Percentiles rank a stretch among this genome's conserved stretches.
Evolutionary conservation across 768 basidiomycete genomes (phyloP).

Genomic region (Mycena olivaceomarginata): DNA sequence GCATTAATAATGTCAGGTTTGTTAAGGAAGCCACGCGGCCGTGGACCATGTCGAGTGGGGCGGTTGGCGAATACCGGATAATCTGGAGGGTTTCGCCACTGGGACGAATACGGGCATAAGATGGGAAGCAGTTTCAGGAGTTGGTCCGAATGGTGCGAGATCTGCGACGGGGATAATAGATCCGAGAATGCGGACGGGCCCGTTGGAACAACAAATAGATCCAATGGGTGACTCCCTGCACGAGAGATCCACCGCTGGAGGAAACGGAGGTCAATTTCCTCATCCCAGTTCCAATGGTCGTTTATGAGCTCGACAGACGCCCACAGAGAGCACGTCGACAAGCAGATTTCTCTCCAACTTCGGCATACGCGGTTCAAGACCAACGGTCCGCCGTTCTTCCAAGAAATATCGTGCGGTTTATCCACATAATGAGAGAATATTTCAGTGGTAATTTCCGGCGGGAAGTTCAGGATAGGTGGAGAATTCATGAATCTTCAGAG

Average conservation of each 20-base stretch:
- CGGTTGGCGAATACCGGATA: neutral
- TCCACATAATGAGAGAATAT: conserved; percentile 4
- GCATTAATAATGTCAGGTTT: neutral
- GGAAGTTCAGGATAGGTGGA: neutral
- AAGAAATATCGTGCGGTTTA: neutral
- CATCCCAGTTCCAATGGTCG: neutral
- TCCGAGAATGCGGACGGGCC: too few species aligned
- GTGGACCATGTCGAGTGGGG: neutral
- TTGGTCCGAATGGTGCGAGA: too few species aligned
- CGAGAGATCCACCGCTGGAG: conserved; percentile 10
- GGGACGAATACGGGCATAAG: neutral
- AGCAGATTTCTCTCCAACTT: neutral
- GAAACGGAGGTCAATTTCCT: neutral
- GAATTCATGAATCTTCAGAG: neutral
- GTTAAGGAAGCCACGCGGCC: neutral
- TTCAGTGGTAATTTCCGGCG: neutral
- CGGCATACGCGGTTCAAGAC: neutral
- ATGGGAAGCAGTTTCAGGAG: neutral
- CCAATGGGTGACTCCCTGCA: neutral
- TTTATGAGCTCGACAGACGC: neutral
- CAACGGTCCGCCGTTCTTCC: neutral
- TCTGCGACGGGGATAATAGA: too few species aligned
- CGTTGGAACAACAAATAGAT: neutral
- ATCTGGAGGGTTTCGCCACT: neutral
- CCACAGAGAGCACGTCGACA: neutral